Evolutionary conservation across 345 rosid species (phyloP).

Genomic region (Citropsis articulata): DNA sequence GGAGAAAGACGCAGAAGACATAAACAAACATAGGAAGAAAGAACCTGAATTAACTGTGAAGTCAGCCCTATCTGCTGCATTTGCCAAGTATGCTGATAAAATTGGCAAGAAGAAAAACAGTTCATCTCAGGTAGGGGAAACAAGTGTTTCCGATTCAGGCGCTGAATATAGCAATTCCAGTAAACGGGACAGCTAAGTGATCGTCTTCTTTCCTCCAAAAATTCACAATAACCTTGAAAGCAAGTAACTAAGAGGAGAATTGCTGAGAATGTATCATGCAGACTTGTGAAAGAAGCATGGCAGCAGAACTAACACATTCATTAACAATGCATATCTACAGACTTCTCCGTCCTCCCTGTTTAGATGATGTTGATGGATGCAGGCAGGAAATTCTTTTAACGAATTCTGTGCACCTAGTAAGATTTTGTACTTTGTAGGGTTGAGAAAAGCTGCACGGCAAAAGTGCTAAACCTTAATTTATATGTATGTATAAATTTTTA

Average conservation of each 20-base stretch:
- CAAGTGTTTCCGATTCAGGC: constrained; percentile 19
- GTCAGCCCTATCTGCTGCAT: constrained; percentile 74
- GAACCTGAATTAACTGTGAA: constrained; percentile 65
- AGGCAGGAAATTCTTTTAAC: neutral
- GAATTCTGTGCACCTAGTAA: neutral
- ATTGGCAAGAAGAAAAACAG: constrained; percentile 30
- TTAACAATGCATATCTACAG: neutral
- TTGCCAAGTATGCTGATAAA: constrained; percentile 55
- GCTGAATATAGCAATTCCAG: constrained; percentile 7
- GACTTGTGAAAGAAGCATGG: neutral
- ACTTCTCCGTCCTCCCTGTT: neutral
- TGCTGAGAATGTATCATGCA: neutral
- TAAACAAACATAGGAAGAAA: constrained; percentile 47
- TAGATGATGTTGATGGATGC: neutral
- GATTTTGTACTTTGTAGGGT: neutral
- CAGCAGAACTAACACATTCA: no score
- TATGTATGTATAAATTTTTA: neutral
- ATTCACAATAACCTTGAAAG: neutral
- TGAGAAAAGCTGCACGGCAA: neutral
- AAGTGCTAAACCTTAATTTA: neutral
- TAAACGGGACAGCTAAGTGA: constrained; percentile 19
- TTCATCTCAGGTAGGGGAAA: constrained; percentile 24
- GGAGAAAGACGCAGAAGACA: constrained; percentile 37
- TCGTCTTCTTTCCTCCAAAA: neutral
- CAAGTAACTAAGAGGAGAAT: neutral